A percentile compares a stretch with the other conserved stretches of the same genome.
Evolutionary conservation across 2,329 filamentous ascomycete genomes (phyloP).

Genomic region (Dactylellina parvicollis): DNA sequence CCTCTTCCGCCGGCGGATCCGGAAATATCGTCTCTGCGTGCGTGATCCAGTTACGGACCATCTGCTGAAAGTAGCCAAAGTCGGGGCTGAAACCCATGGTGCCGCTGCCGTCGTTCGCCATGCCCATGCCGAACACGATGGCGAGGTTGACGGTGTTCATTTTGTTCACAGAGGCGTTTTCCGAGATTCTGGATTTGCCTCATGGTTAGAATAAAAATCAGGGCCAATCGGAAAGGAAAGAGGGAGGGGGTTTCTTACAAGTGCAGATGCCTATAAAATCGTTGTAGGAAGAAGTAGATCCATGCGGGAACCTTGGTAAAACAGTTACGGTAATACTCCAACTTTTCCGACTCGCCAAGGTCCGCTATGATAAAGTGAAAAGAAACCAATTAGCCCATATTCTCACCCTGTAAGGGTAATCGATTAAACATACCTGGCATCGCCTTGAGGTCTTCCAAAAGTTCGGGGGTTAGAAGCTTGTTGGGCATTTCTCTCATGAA

Average conservation of each 20-base stretch:
- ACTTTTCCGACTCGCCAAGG: constrained; percentile 44
- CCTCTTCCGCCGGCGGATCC: constrained; percentile 51
- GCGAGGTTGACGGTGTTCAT: constrained; percentile 59
- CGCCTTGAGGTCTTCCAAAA: constrained; percentile 71
- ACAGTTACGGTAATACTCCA: constrained; percentile 44
- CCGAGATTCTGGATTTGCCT: constrained; percentile 56
- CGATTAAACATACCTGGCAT: constrained; percentile 69
- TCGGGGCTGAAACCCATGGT: constrained; percentile 57
- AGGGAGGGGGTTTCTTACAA: constrained; percentile 38
- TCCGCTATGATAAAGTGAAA: constrained; percentile 52
- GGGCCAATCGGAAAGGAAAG: background rate
- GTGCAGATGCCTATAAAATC: constrained; percentile 58
- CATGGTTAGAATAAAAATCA: constrained; percentile 14
- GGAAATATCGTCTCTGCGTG: constrained; percentile 57
- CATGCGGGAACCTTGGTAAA: constrained; percentile 54
- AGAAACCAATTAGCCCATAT: constrained; percentile 42
- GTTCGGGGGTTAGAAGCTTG: constrained; percentile 62
- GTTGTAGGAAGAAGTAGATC: constrained; percentile 58
- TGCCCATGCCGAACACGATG: constrained; percentile 59
- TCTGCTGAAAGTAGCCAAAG: constrained; percentile 58
- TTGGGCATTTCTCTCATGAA: constrained; percentile 59
- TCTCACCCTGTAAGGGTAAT: background rate
- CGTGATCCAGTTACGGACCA: constrained; percentile 58
- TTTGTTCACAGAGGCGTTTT: constrained; percentile 57
- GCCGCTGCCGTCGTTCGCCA: constrained; percentile 56